Percentiles rank a stretch among this genome's conserved stretches.
Evolutionary conservation across 2,329 filamentous ascomycete genomes (phyloP).

Genomic region (Leptographium procerum): DNA sequence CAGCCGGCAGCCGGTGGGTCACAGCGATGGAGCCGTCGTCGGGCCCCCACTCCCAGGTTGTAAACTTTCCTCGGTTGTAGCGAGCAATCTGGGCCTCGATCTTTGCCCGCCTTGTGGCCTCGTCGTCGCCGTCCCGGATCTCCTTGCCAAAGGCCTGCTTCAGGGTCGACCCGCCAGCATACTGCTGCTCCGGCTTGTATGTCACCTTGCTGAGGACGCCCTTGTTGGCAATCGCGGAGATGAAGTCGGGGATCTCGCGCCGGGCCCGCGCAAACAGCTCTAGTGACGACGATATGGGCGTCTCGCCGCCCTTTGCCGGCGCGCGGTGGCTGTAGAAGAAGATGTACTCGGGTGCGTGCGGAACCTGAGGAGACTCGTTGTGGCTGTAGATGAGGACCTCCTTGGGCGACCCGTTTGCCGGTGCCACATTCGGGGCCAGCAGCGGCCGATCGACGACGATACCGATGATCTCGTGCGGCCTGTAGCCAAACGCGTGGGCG

Average conservation of each 20-base stretch:
- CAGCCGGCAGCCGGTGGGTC: slow-evolving; percentile 15
- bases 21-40: slow-evolving; percentile 15
- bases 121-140: slow-evolving; percentile 14
- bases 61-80: neutral
- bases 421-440: slow-evolving; percentile 17
- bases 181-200: neutral
- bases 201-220: neutral
- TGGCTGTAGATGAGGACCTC: slow-evolving; percentile 16
- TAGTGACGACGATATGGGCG: slow-evolving; percentile 16
- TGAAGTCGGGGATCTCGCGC: slow-evolving; percentile 14
- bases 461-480: slow-evolving; percentile 16
- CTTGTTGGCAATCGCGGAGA: slow-evolving; percentile 13
- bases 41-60: slow-evolving; percentile 11
- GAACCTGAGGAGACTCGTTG: slow-evolving; percentile 17
- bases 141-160: slow-evolving; percentile 14
- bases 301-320: slow-evolving; percentile 16
- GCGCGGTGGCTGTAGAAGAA: slow-evolving; percentile 16
- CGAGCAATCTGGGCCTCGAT: neutral
- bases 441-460: slow-evolving; percentile 16
- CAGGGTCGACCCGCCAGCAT: slow-evolving; percentile 15
- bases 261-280: slow-evolving; percentile 13
- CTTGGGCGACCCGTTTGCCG: slow-evolving; percentile 18
- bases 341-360: slow-evolving; percentile 17
- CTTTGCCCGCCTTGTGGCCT: neutral
- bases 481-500: slow-evolving; percentile 17